Evolutionary conservation across 768 basidiomycete genomes (phyloP).

Genomic region (Stropharia rugosoannulata): DNA sequence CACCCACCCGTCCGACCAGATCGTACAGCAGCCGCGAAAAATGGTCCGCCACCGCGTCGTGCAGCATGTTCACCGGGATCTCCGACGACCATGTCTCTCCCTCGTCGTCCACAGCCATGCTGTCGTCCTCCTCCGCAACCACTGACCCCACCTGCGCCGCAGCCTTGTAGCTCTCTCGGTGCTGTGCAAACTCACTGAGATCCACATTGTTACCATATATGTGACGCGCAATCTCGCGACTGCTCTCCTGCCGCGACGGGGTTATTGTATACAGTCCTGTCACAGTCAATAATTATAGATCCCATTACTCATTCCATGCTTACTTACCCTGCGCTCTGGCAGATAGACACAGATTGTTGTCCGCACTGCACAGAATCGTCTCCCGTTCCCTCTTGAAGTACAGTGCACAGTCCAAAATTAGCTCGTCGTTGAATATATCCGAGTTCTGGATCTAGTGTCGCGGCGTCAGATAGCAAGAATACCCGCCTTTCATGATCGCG

Average conservation of each 20-base stretch:
- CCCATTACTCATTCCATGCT: slow-evolving; percentile 3
- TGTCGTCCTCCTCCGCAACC: slow-evolving; percentile 27
- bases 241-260: slow-evolving; percentile 42
- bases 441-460: slow-evolving; percentile 15
- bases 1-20: slow-evolving; percentile 55
- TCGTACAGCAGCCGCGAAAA: slow-evolving; percentile 62
- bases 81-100: slow-evolving; percentile 41
- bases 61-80: slow-evolving; percentile 65
- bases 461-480: not conserved
- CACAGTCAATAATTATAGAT: not conserved
- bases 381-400: slow-evolving; percentile 52
- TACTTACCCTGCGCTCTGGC: slow-evolving; percentile 25
- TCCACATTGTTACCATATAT: slow-evolving; percentile 41
- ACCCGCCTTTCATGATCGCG: slow-evolving; percentile 13
- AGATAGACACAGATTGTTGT: slow-evolving; percentile 64
- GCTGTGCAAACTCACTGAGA: slow-evolving; percentile 37
- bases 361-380: slow-evolving; percentile 66
- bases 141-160: slow-evolving; percentile 11
- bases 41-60: slow-evolving; percentile 67
- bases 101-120: slow-evolving; percentile 66
- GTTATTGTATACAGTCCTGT: slow-evolving; percentile 36
- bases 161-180: slow-evolving; percentile 37
- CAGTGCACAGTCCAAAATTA: slow-evolving; percentile 76
- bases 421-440: slow-evolving; percentile 59
- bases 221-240: slow-evolving; percentile 48